Evolutionary conservation across 129 eudicot genomes (phyloP).

Genomic region (sunflower (Helianthus annuus)): HanXRQr2.0-SUNRISE NC_035444.2:125338553-125339052

Average conservation of each 20-base stretch:
- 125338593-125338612: background rate
- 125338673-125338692: no score
- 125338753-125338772: background rate
- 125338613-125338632: background rate
- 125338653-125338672: no score
- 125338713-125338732: no score
- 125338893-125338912: conserved; percentile 24
- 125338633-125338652: background rate
- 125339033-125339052: no score
- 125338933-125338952: conserved; percentile 27
- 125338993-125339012: no score
- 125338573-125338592: background rate
- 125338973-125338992: no score
- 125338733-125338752: no score
- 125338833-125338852: conserved; percentile 28
- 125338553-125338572: background rate
- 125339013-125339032: no score
- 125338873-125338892: conserved; percentile 38
- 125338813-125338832: conserved; percentile 5
- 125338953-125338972: conserved; percentile 26
- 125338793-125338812: conserved; percentile 24
- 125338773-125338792: background rate
- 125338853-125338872: conserved; percentile 17
- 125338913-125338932: conserved; percentile 42
- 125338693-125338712: no score